Conservation (phyloP, 225 moss, liverwort and hornwort species). For the Pseudoscleropodium purum region DNA sequence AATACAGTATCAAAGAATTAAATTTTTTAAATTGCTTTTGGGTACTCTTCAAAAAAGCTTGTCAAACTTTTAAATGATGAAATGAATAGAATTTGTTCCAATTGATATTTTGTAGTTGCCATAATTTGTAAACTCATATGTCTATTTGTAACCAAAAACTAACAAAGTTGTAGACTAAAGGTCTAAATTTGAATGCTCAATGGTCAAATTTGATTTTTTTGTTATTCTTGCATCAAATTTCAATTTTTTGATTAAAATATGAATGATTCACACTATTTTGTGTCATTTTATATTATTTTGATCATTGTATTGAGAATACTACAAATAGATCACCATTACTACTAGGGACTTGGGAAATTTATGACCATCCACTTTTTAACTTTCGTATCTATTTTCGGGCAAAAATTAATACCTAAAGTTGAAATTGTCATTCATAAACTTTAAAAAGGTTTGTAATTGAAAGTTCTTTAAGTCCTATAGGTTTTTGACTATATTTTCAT, state of each 20-base stretch:
- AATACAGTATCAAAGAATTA: background rate
- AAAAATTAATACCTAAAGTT: background rate
- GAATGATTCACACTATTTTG: background rate
- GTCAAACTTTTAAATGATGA: background rate
- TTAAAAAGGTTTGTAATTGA: background rate
- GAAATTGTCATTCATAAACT: background rate
- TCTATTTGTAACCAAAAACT: no score
- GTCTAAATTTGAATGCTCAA: background rate
- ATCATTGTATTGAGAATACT: background rate
- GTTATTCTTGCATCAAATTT: background rate
- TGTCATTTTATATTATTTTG: background rate
- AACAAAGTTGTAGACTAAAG: background rate
- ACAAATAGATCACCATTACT: no score
- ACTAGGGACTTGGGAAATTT: background rate
- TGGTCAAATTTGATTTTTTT: background rate
- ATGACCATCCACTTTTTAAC: no score
- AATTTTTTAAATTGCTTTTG: background rate
- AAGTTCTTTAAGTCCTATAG: background rate
- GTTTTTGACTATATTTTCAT: no score
- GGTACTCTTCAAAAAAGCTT: background rate
- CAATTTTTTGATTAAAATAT: background rate
- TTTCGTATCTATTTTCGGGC: background rate
- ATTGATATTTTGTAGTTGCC: background rate
- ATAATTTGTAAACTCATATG: background rate
- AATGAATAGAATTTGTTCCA: background rate